Evolutionary conservation across 768 basidiomycete genomes (phyloP).

Genomic region (Symmetrospora coprosmae): DNA sequence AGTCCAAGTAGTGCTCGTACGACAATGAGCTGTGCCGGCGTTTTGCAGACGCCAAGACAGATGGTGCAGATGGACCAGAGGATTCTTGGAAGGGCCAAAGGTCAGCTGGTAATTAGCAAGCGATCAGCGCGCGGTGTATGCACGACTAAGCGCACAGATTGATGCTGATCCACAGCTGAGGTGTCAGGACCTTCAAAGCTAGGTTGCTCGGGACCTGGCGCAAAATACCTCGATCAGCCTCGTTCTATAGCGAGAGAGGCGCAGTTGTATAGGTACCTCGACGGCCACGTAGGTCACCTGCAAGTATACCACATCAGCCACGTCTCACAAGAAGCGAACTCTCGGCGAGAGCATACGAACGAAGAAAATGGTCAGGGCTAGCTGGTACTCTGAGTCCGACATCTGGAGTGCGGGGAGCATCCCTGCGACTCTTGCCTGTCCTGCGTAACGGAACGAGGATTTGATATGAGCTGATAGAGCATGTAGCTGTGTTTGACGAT

Average conservation of each 20-base stretch:
- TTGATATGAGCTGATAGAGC: neutral
- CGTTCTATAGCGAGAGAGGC: too few relatives aligned
- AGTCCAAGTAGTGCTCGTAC: constrained; percentile 7
- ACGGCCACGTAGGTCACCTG: constrained; percentile 15
- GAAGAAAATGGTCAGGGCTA: constrained; percentile 19
- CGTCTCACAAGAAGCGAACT: too few relatives aligned
- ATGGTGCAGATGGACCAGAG: constrained; percentile 1
- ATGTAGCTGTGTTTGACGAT: neutral
- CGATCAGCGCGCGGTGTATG: too few relatives aligned
- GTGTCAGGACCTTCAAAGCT: constrained; percentile 1
- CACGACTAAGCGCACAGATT: neutral
- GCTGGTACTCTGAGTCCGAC: neutral
- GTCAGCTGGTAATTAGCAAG: too few relatives aligned
- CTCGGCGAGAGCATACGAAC: too few relatives aligned
- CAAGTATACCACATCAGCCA: too few relatives aligned
- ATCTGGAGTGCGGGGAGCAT: neutral
- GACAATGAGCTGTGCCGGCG: neutral
- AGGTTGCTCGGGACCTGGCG: neutral
- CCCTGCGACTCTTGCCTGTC: neutral
- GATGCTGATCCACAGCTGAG: neutral
- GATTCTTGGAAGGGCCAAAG: neutral
- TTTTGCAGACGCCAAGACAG: neutral
- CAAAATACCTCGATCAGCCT: too few relatives aligned
- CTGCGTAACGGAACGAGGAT: neutral
- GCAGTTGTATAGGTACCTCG: too few relatives aligned